Percentiles rank a stretch among this genome's conserved stretches.
Conservation (phyloP, 1,284 basidiomycete species). For the Ganoderma boninense region DNA sequence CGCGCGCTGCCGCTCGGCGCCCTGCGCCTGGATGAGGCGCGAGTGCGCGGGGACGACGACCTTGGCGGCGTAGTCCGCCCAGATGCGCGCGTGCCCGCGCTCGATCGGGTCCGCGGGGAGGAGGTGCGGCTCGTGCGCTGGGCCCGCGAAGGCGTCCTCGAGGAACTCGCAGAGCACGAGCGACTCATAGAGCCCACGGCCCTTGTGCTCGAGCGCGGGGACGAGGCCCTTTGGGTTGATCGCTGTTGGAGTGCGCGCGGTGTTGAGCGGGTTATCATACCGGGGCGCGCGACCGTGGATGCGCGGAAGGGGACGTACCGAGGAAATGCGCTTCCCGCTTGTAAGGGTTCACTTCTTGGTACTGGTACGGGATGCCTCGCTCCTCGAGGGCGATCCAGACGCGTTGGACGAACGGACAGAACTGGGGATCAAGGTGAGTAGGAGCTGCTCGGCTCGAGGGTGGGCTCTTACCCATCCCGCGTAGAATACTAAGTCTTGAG, state of each 20-base stretch:
- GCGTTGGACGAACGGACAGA: slow-evolving; percentile 75
- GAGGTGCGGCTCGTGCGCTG: slow-evolving; percentile 50
- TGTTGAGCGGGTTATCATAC: not conserved
- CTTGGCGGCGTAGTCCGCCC: slow-evolving; percentile 49
- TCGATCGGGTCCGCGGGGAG: slow-evolving; percentile 59
- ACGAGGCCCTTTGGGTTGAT: slow-evolving; percentile 78
- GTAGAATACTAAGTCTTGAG: slow-evolving; percentile 66
- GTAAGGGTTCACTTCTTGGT: slow-evolving; percentile 76
- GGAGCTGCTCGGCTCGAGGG: not conserved
- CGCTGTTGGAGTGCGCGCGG: slow-evolving; percentile 39
- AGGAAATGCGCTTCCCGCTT: slow-evolving; percentile 72
- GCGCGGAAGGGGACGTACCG: slow-evolving; percentile 42
- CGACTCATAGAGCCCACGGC: slow-evolving; percentile 67
- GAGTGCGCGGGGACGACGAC: slow-evolving; percentile 60
- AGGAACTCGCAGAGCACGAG: slow-evolving; percentile 67
- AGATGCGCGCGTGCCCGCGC: slow-evolving; percentile 56
- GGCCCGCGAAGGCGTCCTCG: slow-evolving; percentile 59
- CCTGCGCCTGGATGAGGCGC: slow-evolving; percentile 61
- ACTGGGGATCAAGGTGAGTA: slow-evolving; percentile 47
- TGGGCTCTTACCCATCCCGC: slow-evolving; percentile 58
- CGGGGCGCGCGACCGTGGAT: not conserved
- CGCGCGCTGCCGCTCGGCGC: slow-evolving; percentile 48
- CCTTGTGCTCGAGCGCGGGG: slow-evolving; percentile 65
- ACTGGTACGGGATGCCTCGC: slow-evolving; percentile 68
- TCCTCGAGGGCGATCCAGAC: slow-evolving; percentile 77